These are phyloP conservation scores for Sphenostylis stenocarpa DNA, from an alignment of 306 rosid genomes.

Conservation along the genomic window DNA sequence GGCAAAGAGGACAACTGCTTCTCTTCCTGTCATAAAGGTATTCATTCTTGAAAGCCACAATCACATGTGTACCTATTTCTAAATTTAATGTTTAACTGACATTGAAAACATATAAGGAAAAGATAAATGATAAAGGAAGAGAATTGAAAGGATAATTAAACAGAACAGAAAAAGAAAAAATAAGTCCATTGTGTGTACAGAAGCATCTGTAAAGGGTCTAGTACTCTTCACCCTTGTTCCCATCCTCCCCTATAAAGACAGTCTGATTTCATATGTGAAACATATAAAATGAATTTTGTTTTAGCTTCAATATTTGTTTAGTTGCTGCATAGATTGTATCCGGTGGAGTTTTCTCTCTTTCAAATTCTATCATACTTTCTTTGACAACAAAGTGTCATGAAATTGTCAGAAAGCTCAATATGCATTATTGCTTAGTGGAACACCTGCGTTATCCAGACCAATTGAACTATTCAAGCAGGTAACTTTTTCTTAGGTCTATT, in stretches of 20 bases:
- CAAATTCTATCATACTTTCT: conserved; percentile 23
- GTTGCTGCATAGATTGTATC: neutral
- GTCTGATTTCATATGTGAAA: conserved; percentile 23
- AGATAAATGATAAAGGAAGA: neutral
- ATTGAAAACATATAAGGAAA: neutral
- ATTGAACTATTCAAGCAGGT: conserved; percentile 96
- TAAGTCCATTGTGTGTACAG: neutral
- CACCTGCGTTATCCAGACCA: conserved; percentile 97
- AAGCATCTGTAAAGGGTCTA: conserved; percentile 13
- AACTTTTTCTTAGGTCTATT: conserved; percentile 12
- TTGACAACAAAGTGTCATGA: conserved; percentile 1
- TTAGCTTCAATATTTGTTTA: conserved; percentile 7
- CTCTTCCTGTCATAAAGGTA: conserved; percentile 90
- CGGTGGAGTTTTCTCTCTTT: neutral
- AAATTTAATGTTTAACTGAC: conserved; percentile 1
- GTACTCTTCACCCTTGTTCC: conserved; percentile 16
- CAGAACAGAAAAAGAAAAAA: neutral
- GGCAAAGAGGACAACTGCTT: conserved; percentile 92
- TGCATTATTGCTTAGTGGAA: conserved; percentile 92
- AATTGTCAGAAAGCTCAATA: conserved; percentile 78
- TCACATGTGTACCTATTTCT: conserved; percentile 12
- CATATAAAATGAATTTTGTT: neutral
- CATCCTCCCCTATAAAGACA: conserved; percentile 8
- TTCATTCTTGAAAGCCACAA: conserved; percentile 30
- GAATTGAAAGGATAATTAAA: conserved; percentile 9